A percentile compares a stretch with the other conserved stretches of the same genome.
Conservation (phyloP, 2,329 filamentous ascomycete species). For the Scleromitrula shiraiana region DNA sequence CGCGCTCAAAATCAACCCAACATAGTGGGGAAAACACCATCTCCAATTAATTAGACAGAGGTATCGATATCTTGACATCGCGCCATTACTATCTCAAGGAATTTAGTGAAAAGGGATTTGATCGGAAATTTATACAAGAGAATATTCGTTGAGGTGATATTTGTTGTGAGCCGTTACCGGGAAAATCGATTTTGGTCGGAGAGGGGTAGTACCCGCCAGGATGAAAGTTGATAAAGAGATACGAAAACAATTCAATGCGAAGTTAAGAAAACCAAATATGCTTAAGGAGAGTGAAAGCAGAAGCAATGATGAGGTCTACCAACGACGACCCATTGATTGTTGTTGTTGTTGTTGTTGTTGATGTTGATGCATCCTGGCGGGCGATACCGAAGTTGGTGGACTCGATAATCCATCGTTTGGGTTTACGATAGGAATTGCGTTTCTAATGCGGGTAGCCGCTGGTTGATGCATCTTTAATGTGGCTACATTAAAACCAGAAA, state of each 20-base stretch:
- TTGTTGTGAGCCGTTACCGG: slow-evolving; percentile 21
- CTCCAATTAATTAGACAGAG: slow-evolving; percentile 26
- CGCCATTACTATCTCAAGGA: slow-evolving; percentile 28
- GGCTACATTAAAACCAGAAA: slow-evolving; percentile 53
- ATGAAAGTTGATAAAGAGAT: slow-evolving; percentile 23
- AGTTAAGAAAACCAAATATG: slow-evolving; percentile 18
- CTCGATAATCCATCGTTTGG: slow-evolving; percentile 82
- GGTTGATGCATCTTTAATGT: slow-evolving; percentile 85
- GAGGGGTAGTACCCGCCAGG: slow-evolving; percentile 25
- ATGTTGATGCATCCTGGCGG: slow-evolving; percentile 46
- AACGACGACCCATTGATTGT: slow-evolving; percentile 19
- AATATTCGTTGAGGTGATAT: slow-evolving; percentile 28
- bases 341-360: slow-evolving; percentile 30
- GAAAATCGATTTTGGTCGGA: slow-evolving; percentile 28
- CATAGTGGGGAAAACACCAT: slow-evolving; percentile 25
- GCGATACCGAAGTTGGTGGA: slow-evolving; percentile 67
- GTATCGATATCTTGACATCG: slow-evolving; percentile 30
- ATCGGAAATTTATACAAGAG: slow-evolving; percentile 29
- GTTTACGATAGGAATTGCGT: slow-evolving; percentile 97
- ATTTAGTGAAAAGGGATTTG: slow-evolving; percentile 18
- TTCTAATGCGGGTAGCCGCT: slow-evolving; percentile 81
- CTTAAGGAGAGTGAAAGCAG: slow-evolving; percentile 17
- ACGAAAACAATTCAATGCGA: slow-evolving; percentile 27
- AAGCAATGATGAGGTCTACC: slow-evolving; percentile 21
- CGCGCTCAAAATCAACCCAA: slow-evolving; percentile 28